Evolutionary conservation across 345 rosid species (phyloP).

Genomic region (Fremontodendron californicum): DNA sequence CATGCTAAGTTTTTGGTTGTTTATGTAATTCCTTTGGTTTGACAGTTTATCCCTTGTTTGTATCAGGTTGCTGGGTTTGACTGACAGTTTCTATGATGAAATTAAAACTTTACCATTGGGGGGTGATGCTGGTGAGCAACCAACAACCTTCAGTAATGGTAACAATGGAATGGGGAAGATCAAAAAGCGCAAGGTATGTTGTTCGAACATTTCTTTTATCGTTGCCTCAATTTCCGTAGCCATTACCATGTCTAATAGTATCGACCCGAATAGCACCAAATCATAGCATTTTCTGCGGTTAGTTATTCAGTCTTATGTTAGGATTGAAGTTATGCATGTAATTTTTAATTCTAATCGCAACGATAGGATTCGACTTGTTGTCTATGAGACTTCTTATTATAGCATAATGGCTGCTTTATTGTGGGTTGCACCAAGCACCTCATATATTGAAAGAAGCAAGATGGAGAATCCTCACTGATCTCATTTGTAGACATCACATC

Average conservation of each 20-base stretch:
- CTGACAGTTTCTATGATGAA: conserved; percentile 68
- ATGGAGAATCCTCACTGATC: background rate
- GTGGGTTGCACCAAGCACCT: background rate
- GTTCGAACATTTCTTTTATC: background rate
- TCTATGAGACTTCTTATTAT: background rate
- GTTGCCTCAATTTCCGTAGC: background rate
- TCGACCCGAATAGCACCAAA: background rate
- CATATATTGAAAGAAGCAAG: background rate
- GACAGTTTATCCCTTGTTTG: conserved; percentile 19
- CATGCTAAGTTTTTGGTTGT: conserved; percentile 4
- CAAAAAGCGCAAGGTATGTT: conserved; percentile 65
- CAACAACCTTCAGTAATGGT: conserved; percentile 22
- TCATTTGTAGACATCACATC: background rate
- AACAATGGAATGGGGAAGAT: conserved; percentile 36
- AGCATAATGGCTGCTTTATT: background rate
- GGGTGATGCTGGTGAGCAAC: conserved; percentile 33
- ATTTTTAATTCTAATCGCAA: background rate
- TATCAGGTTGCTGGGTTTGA: conserved; percentile 65
- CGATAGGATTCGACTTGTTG: background rate
- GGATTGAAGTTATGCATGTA: background rate
- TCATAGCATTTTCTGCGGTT: background rate
- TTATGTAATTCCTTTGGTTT: conserved; percentile 7
- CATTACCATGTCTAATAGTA: background rate
- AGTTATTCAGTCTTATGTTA: background rate
- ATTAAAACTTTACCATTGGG: conserved; percentile 54